Conservation (phyloP, 441 rosid species). For the Euphorbia celastroides region DNA sequence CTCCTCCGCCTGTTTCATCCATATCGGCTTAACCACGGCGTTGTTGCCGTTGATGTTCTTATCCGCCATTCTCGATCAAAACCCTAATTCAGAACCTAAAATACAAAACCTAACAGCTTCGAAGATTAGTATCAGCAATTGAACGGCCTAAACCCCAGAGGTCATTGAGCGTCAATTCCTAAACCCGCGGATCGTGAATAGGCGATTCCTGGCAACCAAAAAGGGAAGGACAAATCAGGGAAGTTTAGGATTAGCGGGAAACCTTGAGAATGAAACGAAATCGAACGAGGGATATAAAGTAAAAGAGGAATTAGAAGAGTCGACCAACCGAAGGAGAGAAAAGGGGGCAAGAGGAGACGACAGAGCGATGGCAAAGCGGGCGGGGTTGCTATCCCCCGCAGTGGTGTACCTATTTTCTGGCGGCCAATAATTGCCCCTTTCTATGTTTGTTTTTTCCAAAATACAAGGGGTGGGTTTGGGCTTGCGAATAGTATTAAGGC, state of each 20-base stretch:
- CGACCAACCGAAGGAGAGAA: background rate
- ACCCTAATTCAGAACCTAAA: background rate
- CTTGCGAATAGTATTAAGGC: too few relatives aligned
- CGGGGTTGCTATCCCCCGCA: slow-evolving; percentile 2
- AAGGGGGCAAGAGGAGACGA: slow-evolving; percentile 1
- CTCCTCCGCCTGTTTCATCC: slow-evolving; percentile 98
- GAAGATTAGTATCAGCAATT: background rate
- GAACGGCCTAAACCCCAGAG: background rate
- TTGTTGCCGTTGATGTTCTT: slow-evolving; percentile 4
- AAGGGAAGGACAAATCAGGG: background rate
- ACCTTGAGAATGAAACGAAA: background rate
- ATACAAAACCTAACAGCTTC: background rate
- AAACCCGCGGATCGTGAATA: background rate
- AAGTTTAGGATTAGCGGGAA: background rate
- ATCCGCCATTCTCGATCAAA: slow-evolving; percentile 23
- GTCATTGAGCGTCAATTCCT: background rate
- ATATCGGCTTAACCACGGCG: slow-evolving; percentile 57
- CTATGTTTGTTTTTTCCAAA: too few relatives aligned
- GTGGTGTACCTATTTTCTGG: background rate
- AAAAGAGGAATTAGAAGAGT: background rate
- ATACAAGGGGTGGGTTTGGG: too few relatives aligned
- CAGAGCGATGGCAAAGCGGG: background rate
- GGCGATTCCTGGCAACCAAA: background rate
- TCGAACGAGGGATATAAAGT: background rate
- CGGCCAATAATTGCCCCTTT: background rate